These are phyloP conservation scores for Rubia balearica DNA, from an alignment of 305 asterid genomes.

Conservation along the genomic window DNA sequence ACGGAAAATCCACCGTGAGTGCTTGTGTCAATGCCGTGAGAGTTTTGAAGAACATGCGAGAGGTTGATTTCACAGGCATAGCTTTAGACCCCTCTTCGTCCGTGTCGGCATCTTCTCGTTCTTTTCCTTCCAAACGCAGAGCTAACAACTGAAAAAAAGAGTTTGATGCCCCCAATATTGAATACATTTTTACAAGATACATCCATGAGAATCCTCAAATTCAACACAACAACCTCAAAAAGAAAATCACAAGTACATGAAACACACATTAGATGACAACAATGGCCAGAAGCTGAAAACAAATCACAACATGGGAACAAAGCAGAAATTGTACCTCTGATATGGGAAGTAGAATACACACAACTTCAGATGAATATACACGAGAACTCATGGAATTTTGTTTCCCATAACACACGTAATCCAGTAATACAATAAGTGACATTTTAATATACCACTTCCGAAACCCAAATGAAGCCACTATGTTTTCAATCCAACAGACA, in stretches of 20 bases:
- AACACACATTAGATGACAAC: background rate
- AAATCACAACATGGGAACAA: background rate
- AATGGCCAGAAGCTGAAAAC: background rate
- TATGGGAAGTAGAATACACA: slow-evolving; percentile 36
- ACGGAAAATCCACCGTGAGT: no score
- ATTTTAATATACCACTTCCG: no score
- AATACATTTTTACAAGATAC: slow-evolving; percentile 1
- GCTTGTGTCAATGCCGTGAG: no score
- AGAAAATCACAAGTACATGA: background rate
- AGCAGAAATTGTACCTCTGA: slow-evolving; percentile 53
- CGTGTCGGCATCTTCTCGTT: slow-evolving; percentile 37
- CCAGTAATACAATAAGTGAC: no score
- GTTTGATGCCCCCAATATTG: slow-evolving; percentile 11
- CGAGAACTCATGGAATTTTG: no score
- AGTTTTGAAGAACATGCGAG: no score
- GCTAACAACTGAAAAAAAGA: slow-evolving; percentile 35
- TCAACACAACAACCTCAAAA: background rate
- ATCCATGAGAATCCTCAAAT: background rate
- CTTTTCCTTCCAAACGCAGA: slow-evolving; percentile 48
- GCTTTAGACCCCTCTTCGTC: slow-evolving; percentile 52
- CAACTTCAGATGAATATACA: no score
- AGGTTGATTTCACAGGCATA: slow-evolving; percentile 52
- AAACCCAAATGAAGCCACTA: no score
- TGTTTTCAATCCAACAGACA: no score
- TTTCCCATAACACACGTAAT: no score